A percentile compares a stretch with the other conserved stretches of the same genome.
Evolutionary conservation across 305 asterid genomes (phyloP).

Genomic region (Fraxinus ornus): DNA sequence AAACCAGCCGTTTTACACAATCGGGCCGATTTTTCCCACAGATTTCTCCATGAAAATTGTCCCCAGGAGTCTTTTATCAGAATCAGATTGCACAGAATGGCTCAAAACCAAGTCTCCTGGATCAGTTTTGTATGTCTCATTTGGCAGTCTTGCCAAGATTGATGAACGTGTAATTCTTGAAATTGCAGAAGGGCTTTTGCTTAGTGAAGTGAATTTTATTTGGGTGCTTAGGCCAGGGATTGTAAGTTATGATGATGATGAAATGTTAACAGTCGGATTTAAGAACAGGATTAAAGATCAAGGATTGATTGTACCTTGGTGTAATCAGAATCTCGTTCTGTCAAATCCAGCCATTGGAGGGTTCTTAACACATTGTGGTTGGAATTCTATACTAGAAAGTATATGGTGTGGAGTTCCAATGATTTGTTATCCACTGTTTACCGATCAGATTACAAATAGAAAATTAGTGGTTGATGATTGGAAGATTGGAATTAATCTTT

Average conservation of each 20-base stretch:
- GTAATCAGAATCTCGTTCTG: constrained; percentile 44
- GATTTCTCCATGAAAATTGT: constrained; percentile 12
- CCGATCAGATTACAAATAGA: constrained; percentile 48
- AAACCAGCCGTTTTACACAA: constrained; percentile 43
- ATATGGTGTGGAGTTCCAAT: constrained; percentile 52
- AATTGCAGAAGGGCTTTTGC: constrained; percentile 43
- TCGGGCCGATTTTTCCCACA: constrained; percentile 50
- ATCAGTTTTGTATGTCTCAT: constrained; percentile 49
- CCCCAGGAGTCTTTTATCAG: constrained; percentile 43
- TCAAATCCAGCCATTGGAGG: constrained; percentile 48
- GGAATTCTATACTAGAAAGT: constrained; percentile 62
- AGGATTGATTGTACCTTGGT: constrained; percentile 62
- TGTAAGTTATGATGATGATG: constrained; percentile 18
- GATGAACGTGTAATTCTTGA: constrained; percentile 32
- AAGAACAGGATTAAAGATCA: constrained; percentile 22
- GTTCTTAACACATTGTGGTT: constrained; percentile 61
- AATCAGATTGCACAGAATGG: constrained; percentile 43
- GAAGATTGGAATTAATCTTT: constrained; percentile 45
- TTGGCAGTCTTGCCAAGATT: constrained; percentile 51
- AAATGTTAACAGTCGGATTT: constrained; percentile 38
- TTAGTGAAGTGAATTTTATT: constrained; percentile 35
- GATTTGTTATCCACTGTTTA: constrained; percentile 45
- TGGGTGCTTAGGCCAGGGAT: constrained; percentile 52
- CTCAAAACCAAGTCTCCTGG: constrained; percentile 36
- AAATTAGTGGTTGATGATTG: constrained; percentile 57